A percentile compares a stretch with the other conserved stretches of the same genome.
Evolutionary conservation across 441 rosid species (phyloP).

Genomic region (Flueggea neowawraea): DNA sequence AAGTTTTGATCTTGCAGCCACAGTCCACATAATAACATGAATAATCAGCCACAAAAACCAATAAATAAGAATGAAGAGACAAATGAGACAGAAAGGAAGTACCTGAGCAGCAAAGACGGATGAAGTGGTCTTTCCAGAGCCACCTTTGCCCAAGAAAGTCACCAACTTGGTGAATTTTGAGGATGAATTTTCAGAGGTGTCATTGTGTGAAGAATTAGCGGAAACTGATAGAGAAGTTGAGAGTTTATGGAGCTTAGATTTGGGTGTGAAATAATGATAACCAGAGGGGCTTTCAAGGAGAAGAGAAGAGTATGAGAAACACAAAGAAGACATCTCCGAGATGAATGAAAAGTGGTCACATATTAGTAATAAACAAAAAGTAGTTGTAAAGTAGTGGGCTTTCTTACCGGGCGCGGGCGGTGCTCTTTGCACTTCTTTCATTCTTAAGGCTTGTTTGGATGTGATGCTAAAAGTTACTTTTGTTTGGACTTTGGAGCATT

Average conservation of each 20-base stretch:
- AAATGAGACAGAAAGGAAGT: not conserved
- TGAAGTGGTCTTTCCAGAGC: slow-evolving; percentile 88
- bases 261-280: slow-evolving; percentile 6
- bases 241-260: slow-evolving; percentile 6
- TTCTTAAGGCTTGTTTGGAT: no score
- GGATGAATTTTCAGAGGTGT: slow-evolving; percentile 12
- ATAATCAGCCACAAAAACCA: not conserved
- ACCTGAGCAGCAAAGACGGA: slow-evolving; percentile 93
- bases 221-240: slow-evolving; percentile 16
- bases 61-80: not conserved
- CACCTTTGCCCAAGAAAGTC: slow-evolving; percentile 89
- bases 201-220: slow-evolving; percentile 15
- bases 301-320: slow-evolving; percentile 7
- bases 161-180: slow-evolving; percentile 46
- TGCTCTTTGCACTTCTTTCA: no score
- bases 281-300: slow-evolving; percentile 14
- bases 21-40: not conserved
- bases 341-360: no score
- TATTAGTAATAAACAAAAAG: no score
- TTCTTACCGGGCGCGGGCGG: no score
- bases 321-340: no score
- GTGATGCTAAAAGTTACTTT: no score
- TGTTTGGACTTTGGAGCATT: no score
- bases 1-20: not conserved
- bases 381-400: no score